phyloP scores from a whole-genome alignment of 805 yeast genomes.

The Yarrowia sp. region DNA sequence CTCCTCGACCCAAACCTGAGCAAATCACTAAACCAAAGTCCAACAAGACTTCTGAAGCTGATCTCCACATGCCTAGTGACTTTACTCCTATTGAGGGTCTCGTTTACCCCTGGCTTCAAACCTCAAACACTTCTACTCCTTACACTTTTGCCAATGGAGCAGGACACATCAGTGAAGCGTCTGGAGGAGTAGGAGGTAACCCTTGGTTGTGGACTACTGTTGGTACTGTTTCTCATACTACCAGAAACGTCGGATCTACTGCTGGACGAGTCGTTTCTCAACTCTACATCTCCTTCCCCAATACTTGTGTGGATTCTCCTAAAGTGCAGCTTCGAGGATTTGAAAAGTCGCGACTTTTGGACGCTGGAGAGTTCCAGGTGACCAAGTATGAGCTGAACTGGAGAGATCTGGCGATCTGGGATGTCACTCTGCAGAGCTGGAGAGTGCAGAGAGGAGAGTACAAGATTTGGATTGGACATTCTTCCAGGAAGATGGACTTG shows the following conservation, averaged over 20 bases:
- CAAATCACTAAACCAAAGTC: background rate
- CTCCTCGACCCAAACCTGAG: constrained; percentile 37
- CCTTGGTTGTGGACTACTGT: constrained; percentile 57
- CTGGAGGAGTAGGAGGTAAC: constrained; percentile 58
- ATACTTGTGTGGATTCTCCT: constrained; percentile 47
- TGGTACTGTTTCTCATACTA: constrained; percentile 47
- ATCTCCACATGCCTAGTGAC: constrained; percentile 51
- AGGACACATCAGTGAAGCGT: constrained; percentile 30
- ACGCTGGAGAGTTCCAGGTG: background rate
- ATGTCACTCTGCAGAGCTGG: background rate
- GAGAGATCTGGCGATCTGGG: background rate
- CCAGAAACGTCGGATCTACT: constrained; percentile 49
- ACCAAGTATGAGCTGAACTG: background rate
- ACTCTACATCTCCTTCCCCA: constrained; percentile 49
- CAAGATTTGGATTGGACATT: background rate
- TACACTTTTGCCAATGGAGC: background rate
- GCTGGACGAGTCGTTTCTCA: constrained; percentile 53
- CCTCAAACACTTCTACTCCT: background rate
- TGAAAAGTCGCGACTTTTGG: background rate
- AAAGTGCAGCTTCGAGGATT: constrained; percentile 55
- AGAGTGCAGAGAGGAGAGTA: background rate
- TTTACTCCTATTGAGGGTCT: constrained; percentile 54
- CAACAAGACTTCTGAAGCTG: constrained; percentile 37
- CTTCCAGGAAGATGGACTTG: background rate
- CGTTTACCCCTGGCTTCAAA: constrained; percentile 47